Percentiles rank a stretch among this genome's conserved stretches.
phyloP scores from a whole-genome alignment of 208 protist genomes.

The Leishmania tropica region DNA sequence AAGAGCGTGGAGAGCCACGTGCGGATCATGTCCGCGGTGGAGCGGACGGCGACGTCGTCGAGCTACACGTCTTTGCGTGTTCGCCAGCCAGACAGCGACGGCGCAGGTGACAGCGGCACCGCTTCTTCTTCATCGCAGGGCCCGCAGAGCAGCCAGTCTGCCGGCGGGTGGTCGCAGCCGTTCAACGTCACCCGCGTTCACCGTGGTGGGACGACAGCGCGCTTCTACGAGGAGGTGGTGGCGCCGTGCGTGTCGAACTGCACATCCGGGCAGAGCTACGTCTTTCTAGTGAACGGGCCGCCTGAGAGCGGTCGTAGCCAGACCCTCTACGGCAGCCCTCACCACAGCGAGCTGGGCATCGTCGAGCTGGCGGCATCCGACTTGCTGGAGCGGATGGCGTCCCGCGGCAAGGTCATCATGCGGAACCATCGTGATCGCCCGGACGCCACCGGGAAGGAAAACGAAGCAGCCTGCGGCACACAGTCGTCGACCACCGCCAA shows the following conservation, averaged over 20 bases:
- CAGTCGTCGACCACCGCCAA: conserved; percentile 4
- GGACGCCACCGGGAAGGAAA: conserved; percentile 18
- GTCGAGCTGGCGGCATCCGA: conserved; percentile 81
- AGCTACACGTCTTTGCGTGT: conserved; percentile 73
- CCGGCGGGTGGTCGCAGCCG: conserved; percentile 49
- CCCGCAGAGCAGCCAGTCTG: conserved; percentile 8
- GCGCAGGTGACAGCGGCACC: conserved; percentile 4
- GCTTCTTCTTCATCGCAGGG: conserved; percentile 4
- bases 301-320: conserved; percentile 84
- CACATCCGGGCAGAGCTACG: conserved; percentile 80
- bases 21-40: conserved; percentile 75
- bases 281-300: conserved; percentile 78
- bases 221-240: conserved; percentile 83
- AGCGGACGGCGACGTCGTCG: conserved; percentile 74
- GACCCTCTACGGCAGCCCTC: conserved; percentile 86
- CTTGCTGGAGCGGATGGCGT: conserved; percentile 55
- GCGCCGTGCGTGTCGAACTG: conserved; percentile 83
- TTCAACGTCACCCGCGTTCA: conserved; percentile 84
- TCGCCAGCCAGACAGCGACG: conserved; percentile 32
- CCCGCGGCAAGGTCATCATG: conserved; percentile 36
- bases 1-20: conserved; percentile 86
- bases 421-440: conserved; percentile 32
- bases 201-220: conserved; percentile 53
- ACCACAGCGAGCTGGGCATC: conserved; percentile 78
- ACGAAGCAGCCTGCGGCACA: conserved; percentile 8